phyloP scores from a whole-genome alignment of 176 grass and related monocot species.

The Pharus latifolius region DNA sequence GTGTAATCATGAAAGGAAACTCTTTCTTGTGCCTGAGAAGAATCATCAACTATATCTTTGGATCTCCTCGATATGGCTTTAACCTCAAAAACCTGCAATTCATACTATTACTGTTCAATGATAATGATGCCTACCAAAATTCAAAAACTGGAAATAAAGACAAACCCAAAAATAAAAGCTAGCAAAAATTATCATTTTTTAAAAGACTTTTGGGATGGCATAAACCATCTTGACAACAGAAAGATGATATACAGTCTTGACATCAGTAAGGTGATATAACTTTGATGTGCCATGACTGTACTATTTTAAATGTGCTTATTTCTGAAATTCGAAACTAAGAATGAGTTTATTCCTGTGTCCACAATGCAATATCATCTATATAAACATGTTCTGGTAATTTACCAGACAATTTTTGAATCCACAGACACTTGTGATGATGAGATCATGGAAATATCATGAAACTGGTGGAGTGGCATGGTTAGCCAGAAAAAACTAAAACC shows the following conservation, averaged over 20 bases:
- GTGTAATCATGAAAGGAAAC: conserved; percentile 16
- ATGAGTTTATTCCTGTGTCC: too few species aligned
- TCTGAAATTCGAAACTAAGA: too few species aligned
- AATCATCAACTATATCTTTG: conserved; percentile 19
- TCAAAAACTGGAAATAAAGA: not conserved
- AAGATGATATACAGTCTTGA: too few species aligned
- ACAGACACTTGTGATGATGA: not conserved
- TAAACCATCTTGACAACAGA: too few species aligned
- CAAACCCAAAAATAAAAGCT: not conserved
- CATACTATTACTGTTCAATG: conserved; percentile 7
- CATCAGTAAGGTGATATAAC: too few species aligned
- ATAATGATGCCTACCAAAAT: conserved; percentile 10
- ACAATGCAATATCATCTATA: too few species aligned
- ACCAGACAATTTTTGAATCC: too few species aligned
- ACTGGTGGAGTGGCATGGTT: not conserved
- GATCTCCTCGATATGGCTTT: conserved; percentile 43
- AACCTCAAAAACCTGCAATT: conserved; percentile 62
- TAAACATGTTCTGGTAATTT: too few species aligned
- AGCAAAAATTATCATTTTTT: not conserved
- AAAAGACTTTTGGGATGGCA: too few species aligned
- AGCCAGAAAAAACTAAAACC: not conserved
- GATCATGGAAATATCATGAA: not conserved
- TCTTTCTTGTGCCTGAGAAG: conserved; percentile 30
- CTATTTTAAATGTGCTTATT: too few species aligned
- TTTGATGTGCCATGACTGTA: too few species aligned